Base-by-base conservation (phyloP, 1,139 yeast species). In the Blastobotrys malaysiensis region DNA sequence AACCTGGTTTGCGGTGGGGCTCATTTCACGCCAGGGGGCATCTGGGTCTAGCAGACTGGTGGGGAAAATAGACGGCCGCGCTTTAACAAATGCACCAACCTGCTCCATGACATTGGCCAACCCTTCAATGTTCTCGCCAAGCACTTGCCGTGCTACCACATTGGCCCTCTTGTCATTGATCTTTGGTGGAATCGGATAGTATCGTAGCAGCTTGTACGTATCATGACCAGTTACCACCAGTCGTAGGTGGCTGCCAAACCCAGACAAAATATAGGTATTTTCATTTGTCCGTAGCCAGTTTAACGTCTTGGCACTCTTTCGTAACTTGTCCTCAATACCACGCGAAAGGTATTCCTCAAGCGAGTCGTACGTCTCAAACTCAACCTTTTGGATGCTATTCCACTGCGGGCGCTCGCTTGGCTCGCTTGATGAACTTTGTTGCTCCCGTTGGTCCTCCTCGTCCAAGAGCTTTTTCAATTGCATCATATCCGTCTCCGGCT, bases 221-320 rank as follows among this genome's bases (percentile, higher is more conserved):
- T 43, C 49, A 9, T 45, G 9, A 1, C 44, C 27, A 13, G 44
- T 20, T 31, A 46, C 53, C 20, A 55, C 63, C 9, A 64, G 48
- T 7, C 57, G 54, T 3, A 64, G 52, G 46, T 57, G 57, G 7
- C 58, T 60, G 24, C 52, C 52, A 13, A 50, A 39, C 6, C 59
- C 57, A 9, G 59, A 54, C 4, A 64, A 55, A 5, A 62, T 52
- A 31, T 56, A 62, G 13, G 55, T 52, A 5, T 50, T 47, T 3
- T 56, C 51, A 27, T 53, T 60, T 39, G 56, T 53, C 13, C 56
- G 54, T 21, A 63, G 52, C 65, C 65, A 61, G 55, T 61, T 60
- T 43, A 55, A 27, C 31, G 51, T 47, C 7, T 51, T 44, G 6
- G 46, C 52, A 11, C 27, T 20, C 7, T 52, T 51, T 6, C 48